These are phyloP conservation scores for Colletotrichum cuscutae DNA, from an alignment of 2,329 filamentous ascomycete species.

Conservation along the genomic window DNA sequence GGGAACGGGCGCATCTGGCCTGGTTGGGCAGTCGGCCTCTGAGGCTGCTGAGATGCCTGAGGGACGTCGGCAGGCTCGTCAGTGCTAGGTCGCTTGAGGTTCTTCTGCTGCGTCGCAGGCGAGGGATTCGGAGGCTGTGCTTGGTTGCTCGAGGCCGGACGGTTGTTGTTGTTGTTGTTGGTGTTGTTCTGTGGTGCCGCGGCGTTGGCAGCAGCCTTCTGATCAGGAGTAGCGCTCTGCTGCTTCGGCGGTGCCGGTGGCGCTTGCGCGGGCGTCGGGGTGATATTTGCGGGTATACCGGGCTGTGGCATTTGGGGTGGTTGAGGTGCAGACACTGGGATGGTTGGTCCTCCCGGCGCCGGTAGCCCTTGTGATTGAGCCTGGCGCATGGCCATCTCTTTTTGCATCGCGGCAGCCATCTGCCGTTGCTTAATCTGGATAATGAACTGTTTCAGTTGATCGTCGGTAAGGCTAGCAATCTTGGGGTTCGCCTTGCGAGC, in stretches of 20 bases:
- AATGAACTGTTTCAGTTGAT: conserved; percentile 36
- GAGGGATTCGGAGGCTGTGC: conserved; percentile 49
- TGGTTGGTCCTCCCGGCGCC: conserved; percentile 3
- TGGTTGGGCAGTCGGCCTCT: conserved; percentile 23
- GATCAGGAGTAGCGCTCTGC: conserved; percentile 35
- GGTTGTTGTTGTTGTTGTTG: conserved; percentile 42
- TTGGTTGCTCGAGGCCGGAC: conserved; percentile 47
- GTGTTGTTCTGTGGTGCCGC: conserved; percentile 39
- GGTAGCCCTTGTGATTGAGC: conserved; percentile 18
- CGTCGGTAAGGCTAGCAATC: conserved; percentile 36
- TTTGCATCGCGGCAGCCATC: conserved; percentile 33
- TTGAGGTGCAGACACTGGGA: conserved; percentile 13
- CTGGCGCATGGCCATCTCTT: conserved; percentile 31
- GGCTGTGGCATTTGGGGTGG: conserved; percentile 23
- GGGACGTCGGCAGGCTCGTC: conserved; percentile 50
- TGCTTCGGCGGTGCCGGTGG: conserved; percentile 24
- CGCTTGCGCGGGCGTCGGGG: conserved; percentile 15
- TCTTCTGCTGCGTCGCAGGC: conserved; percentile 53
- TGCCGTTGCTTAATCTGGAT: conserved; percentile 29
- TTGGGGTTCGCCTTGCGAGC: conserved; percentile 40
- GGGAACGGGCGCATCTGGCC: conserved; percentile 32
- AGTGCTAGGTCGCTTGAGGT: conserved; percentile 60
- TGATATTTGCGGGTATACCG: conserved; percentile 5
- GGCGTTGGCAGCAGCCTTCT: conserved; percentile 33
- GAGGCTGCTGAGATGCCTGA: conserved; percentile 36